Base-by-base conservation (phyloP, 345 rosid species). In the Hibiscus syriacus region DNA sequence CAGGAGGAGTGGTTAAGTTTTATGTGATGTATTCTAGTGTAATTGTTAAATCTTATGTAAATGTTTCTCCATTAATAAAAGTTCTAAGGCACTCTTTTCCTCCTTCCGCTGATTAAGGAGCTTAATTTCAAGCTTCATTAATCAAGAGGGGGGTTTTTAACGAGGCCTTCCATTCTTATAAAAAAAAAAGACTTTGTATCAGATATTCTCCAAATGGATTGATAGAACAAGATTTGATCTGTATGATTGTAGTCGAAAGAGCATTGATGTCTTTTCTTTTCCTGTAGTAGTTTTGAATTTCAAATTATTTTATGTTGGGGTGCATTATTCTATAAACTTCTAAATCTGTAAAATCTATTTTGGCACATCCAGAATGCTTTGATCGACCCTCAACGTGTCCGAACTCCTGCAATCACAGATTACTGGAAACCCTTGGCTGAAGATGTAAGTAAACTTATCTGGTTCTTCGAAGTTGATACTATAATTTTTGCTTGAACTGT, bases 351-450 rank as follows among this genome's bases (percentile, higher is more conserved):
- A 59, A 52, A 73, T 59, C 58, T 54, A 60, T 73, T 36, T 72
- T 80, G 62, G 65, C 58, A 39, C 79, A 62, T 75, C 63, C 83
- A 94, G 99, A 85, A 86, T 85, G 93, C 93, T 77, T 69, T 89
- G 80, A 89, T 87, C 55, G 93, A 94, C 79, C 79, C 99, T 69
- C 89, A 79, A 71, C 97, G 99, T 49, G 97, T 94, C 55, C 85
- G 89, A 73, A 89, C 90, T 73, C 99, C 98, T 63, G 70, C 84
- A 62, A 87, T 94, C 74, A 74, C 88, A 55, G 97, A 91, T 63
- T 94, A 94, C 77, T 91, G 99, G 99, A 94, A 89, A 76, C 88
- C 96, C 64, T 78, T 94, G 82, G 96, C 96, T 10, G 99, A 91
- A 60, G 98, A 91, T 85, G 98, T 94, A 80, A 86, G 96, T 68